Evolutionary conservation across 306 rosid genomes (phyloP), one percentile per base, ranked within the genome.

Genomic region (Cyclanthera cordifolia): DNA sequence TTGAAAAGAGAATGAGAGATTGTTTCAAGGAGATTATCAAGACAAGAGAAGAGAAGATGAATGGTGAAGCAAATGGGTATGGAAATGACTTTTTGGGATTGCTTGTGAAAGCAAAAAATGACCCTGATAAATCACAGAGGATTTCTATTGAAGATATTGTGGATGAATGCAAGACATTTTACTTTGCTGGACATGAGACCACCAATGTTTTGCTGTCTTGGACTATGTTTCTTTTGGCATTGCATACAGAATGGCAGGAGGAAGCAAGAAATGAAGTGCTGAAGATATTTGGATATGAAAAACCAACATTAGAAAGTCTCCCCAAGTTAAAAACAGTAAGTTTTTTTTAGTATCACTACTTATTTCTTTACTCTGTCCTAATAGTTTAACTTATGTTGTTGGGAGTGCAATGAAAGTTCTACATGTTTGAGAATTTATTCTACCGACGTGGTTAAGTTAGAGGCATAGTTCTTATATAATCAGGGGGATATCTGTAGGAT

Each of bases 101-200:
- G 32, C 16, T 63, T 0, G 69, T 63, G 20, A 63, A 63, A 16
- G 69, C 69, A 5, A 63, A 63, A 2, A 63, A 63, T 6, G 34
- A 63, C 9, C 32, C 32, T 39, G 52, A 63, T 12, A 13, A 19
- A 20, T 34, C 49, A 11, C 28, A 41, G 20, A 63, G 69, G 32
- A 63, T 63, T 39, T 20, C 34, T 4, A 27, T 20, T 17, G 64
- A 66, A 0, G 84, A 57, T 14, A 76, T 81, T 15, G 59, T 81
- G 4, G 68, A 32, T 0, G 85, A 77, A 65, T 81, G 82, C 8
- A 81, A 78, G 72, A 19, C 76, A 3, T 81, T 81, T 48, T 81
- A 77, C 73, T 16, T 67, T 34, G 85, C 77, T 0, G 85, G 85
- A 4, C 85, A 81, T 47, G 85, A 77, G 52, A 75, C 77, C 6